These are phyloP conservation scores for Leishmania mexicana DNA, from an alignment of 208 protist genomes.

Conservation along the genomic window DNA sequence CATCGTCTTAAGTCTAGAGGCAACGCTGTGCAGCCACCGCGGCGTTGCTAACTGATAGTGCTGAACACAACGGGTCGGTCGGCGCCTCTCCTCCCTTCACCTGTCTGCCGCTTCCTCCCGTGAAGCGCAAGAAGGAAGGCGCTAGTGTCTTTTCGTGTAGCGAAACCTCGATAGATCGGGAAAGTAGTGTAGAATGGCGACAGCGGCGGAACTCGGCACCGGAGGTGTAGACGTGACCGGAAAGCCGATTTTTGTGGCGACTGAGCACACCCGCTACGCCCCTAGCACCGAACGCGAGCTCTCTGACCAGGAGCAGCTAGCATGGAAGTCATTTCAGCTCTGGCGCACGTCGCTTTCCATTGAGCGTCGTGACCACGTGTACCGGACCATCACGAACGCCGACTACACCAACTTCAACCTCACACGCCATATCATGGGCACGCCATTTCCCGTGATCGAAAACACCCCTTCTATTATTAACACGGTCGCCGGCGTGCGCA, in stretches of 20 bases:
- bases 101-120: not conserved
- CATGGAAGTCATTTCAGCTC: conserved; percentile 90
- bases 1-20: not conserved
- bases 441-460: conserved; percentile 83
- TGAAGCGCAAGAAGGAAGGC: not conserved
- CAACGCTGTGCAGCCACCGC: not conserved
- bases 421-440: conserved; percentile 78
- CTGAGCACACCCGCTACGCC: conserved; percentile 72
- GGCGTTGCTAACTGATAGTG: not conserved
- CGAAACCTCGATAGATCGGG: not conserved
- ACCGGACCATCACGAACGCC: conserved; percentile 66
- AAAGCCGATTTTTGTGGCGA: conserved; percentile 82
- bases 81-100: not conserved
- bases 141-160: not conserved
- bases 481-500: conserved; percentile 54
- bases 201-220: conserved; percentile 52
- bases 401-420: conserved; percentile 89
- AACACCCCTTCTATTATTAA: conserved; percentile 50
- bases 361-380: conserved; percentile 82
- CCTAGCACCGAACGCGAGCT: conserved; percentile 70
- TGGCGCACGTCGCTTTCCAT: conserved; percentile 79
- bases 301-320: conserved; percentile 85
- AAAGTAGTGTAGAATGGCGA: conserved; percentile 27
- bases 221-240: conserved; percentile 56
- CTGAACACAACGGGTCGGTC: not conserved